These are phyloP conservation scores for Emmonsia crescens DNA, from an alignment of 2,329 filamentous ascomycete genomes.

Conservation along the genomic window DNA sequence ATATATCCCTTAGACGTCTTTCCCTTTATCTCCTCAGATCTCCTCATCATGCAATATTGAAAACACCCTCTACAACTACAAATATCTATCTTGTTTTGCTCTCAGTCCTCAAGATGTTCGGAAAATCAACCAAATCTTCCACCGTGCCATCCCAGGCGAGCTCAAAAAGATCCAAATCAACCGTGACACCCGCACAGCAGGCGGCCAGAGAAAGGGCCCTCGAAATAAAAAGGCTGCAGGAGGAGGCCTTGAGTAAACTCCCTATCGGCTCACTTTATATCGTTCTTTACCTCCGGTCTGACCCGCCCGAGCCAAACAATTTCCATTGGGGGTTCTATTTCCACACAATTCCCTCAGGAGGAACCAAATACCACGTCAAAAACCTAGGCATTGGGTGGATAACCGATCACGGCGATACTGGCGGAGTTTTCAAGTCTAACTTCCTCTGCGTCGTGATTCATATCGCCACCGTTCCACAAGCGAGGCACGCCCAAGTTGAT, in stretches of 20 bases:
- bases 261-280: constrained; percentile 10
- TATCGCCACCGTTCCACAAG: constrained; percentile 14
- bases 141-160: background rate
- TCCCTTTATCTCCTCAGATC: too few relatives aligned
- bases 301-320: constrained; percentile 18
- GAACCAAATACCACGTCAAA: constrained; percentile 11
- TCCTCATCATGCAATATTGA: too few relatives aligned
- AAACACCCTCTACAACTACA: too few relatives aligned
- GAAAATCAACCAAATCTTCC: background rate
- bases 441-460: constrained; percentile 13
- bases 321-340: constrained; percentile 24
- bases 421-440: constrained; percentile 10
- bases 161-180: background rate
- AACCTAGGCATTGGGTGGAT: constrained; percentile 12
- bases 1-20: too few relatives aligned
- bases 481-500: constrained; percentile 11
- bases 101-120: background rate
- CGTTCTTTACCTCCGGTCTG: constrained; percentile 17
- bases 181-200: background rate
- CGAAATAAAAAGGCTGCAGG: constrained; percentile 4
- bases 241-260: constrained; percentile 1
- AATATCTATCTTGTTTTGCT: too few relatives aligned
- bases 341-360: constrained; percentile 9
- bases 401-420: constrained; percentile 7
- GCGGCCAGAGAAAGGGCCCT: background rate